Base-by-base conservation (phyloP, 805 yeast species). In the Candida alai region DNA sequence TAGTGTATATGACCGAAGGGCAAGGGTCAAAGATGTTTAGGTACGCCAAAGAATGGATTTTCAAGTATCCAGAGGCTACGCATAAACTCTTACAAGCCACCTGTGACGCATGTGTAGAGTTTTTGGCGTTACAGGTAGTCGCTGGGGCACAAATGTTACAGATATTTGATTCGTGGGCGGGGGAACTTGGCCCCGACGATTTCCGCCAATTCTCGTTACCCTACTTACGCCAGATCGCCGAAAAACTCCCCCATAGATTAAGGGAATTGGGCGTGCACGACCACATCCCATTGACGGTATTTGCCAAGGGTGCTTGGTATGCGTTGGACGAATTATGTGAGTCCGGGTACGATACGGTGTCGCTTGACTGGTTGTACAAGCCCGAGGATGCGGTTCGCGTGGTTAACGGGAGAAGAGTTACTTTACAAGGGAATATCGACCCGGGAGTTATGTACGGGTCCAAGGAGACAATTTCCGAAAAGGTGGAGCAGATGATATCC, bases 61-160 rank as follows among this genome's bases (percentile, higher is more conserved):
- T 81, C 68, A 77, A 74, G 51, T 78, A 79, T 55, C 84, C 94
- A 18, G 75, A 78, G 38, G 80, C 76, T 32, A 65, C 93, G 3
- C 86, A 85, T 48, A 58, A 66, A 46, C 64, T 93, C 39, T 67
- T 93, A 42, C 84, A 80, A 56, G 79, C 78, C 38, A 78, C 82
- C 43, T 83, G 97, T 16, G 90, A 86, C 41, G 87, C 84, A 19
- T 93, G 96, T 36, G 68, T 90, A 24, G 97, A 90, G 57, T 93
- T 90, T 54, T 71, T 93, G 51, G 95, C 95, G 3, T 84, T 81
- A 51, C 98, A 93, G 62, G 96, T 93, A 28, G 78, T 80, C 46
- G 98, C 98, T 2, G 98, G 98, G 48, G 97, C 97, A 22, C 98
- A 93, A 66, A 88, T 93, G 80, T 71, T 93, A 41, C 98, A 93